A percentile compares a stretch with the other conserved stretches of the same genome.
Evolutionary conservation across 2,329 filamentous ascomycete species (phyloP).

Genomic region (Grosmannia clavigera): DNA sequence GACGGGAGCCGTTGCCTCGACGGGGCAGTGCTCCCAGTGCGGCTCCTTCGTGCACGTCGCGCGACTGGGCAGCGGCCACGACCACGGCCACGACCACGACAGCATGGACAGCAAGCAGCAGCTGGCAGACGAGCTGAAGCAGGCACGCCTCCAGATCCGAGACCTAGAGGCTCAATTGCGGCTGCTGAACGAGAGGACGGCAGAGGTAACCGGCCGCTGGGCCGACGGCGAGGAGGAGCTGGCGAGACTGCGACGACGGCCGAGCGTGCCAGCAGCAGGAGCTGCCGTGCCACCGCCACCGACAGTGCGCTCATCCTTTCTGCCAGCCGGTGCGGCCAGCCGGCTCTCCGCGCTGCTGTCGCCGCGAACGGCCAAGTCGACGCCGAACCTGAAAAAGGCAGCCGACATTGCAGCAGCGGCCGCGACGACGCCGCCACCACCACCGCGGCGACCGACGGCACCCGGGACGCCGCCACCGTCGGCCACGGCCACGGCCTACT

Average conservation of each 20-base stretch:
- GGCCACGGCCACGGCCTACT: constrained; percentile 3
- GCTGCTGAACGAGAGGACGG: constrained; percentile 57
- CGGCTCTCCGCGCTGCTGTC: constrained; percentile 34
- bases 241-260: constrained; percentile 35
- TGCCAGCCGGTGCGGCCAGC: constrained; percentile 29
- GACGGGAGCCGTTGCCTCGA: neutral
- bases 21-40: neutral
- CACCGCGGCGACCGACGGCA: neutral
- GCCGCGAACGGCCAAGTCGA: constrained; percentile 28
- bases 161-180: constrained; percentile 62
- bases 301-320: constrained; percentile 29
- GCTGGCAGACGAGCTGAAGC: constrained; percentile 23
- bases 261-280: constrained; percentile 8
- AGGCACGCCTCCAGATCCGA: constrained; percentile 47
- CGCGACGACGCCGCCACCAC: constrained; percentile 8
- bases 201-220: constrained; percentile 50
- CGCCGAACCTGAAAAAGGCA: constrained; percentile 22
- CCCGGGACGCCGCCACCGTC: neutral
- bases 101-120: neutral
- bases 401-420: constrained; percentile 2
- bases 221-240: constrained; percentile 76
- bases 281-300: neutral
- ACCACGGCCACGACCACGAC: neutral
- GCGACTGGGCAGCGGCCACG: neutral
- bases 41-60: neutral